Conservation (phyloP, 306 rosid genomes). For the Psophocarpus tetragonolobus region DNA sequence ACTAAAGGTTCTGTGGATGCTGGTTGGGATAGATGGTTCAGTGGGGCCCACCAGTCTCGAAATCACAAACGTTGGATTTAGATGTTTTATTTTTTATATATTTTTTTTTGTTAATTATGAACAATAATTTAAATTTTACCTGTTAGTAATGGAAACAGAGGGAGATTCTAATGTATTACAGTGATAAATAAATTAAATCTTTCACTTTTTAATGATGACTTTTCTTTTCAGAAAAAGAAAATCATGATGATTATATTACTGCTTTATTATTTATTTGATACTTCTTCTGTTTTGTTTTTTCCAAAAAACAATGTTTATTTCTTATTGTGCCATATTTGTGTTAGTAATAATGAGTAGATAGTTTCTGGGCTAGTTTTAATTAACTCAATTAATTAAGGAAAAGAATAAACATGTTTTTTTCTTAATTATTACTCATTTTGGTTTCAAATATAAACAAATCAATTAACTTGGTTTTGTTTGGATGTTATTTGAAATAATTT, state of each 20-base stretch:
- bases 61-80: constrained; percentile 80
- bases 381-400: background rate
- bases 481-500: too few species aligned
- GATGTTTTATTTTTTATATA: background rate
- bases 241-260: background rate
- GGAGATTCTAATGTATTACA: background rate
- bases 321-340: background rate
- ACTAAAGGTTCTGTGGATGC: constrained; percentile 51
- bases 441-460: too few species aligned
- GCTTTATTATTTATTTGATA: background rate
- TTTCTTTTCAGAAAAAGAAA: background rate
- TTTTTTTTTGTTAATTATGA: background rate
- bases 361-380: background rate
- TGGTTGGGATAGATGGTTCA: constrained; percentile 87
- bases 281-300: background rate
- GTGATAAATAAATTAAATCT: background rate
- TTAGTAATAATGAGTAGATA: background rate
- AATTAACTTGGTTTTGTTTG: too few species aligned
- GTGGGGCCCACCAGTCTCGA: constrained; percentile 62
- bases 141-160: background rate
- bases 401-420: background rate
- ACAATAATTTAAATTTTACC: constrained; percentile 16
- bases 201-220: background rate
- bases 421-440: too few species aligned
- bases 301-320: background rate